phyloP scores from a whole-genome alignment of 2,329 filamentous ascomycete species.

The Apiospora koreana region DNA sequence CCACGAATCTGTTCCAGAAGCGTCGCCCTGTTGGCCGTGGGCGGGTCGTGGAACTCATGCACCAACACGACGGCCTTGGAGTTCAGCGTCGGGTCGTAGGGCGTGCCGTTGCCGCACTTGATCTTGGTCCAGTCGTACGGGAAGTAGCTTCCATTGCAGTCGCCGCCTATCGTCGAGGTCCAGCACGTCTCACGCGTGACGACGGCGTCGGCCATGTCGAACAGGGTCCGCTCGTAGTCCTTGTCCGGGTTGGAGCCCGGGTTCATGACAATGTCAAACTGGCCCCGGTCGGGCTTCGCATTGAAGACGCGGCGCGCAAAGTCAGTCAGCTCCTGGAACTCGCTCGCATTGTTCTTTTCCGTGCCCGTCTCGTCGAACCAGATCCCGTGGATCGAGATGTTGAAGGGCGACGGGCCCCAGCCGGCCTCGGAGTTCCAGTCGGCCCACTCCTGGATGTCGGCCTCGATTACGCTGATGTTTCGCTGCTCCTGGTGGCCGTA shows the following conservation, averaged over 20 bases:
- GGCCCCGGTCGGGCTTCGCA: background rate
- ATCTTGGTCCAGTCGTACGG: conserved; percentile 15
- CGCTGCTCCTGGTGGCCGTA: conserved; percentile 15
- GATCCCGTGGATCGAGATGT: conserved; percentile 21
- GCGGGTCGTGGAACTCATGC: conserved; percentile 21
- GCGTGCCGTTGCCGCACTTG: conserved; percentile 14
- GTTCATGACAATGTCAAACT: conserved; percentile 20
- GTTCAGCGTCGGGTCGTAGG: conserved; percentile 16
- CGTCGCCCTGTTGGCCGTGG: conserved; percentile 16
- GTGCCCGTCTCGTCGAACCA: conserved; percentile 22
- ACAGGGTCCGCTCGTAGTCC: conserved; percentile 41
- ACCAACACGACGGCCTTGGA: conserved; percentile 19
- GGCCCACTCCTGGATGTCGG: conserved; percentile 19
- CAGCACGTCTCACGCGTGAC: conserved; percentile 23
- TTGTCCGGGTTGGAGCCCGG: conserved; percentile 20
- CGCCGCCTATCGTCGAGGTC: conserved; percentile 13
- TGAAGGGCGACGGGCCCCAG: background rate
- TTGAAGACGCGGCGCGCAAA: conserved; percentile 17
- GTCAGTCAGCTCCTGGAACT: conserved; percentile 13
- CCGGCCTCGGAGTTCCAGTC: conserved; percentile 10
- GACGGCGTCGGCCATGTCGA: conserved; percentile 18
- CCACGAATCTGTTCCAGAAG: conserved; percentile 18
- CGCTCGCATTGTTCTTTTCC: conserved; percentile 7
- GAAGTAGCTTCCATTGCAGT: conserved; percentile 17
- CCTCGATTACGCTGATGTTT: conserved; percentile 10